Base-by-base conservation (phyloP, 2,329 filamentous ascomycete species). In the Thielaviopsis populi region DNA sequence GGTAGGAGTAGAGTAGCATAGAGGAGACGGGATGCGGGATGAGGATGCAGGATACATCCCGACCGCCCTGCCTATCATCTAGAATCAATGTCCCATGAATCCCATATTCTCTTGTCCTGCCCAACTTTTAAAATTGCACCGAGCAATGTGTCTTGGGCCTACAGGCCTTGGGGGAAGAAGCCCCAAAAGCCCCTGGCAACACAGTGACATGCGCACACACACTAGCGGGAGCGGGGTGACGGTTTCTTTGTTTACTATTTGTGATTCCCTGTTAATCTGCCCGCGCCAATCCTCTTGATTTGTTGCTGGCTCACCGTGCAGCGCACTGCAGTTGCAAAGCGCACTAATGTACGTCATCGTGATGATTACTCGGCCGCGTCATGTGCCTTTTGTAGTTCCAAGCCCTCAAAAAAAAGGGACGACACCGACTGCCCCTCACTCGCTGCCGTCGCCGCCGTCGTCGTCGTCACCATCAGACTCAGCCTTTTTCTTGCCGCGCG, bases 401-500 rank as follows among this genome's bases (percentile, higher is more conserved):
- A 30, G 10, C 37, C 15, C 24, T 50, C 10, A 17, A 8, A 56
- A 10, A 54, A 56, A 33, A 37, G 27, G 10, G 27, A n/a, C 13
- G 2, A n/a, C 1, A 24, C 13, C 17, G 27, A 33, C 1, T 37
- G 50, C 42, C 8, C n/a, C 33, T 60, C 42, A 62, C 13, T 59
- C 42, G 13, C 40, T 48, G 46, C 60, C 53, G 4, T 50, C 58
- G n/a, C n/a, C n/a, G n/a, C n/a, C n/a, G n/a, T n/a, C n/a, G n/a
- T n/a, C n/a, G n/a, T n/a, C n/a, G n/a, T n/a, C n/a, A n/a, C n/a
- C n/a, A 17, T 68, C 65, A 1, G 63, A 65, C 37, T 67, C 66
- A 11, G 43, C 61, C 61, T 68, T 69, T 53, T 63, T 68, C 67
- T 73, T 73, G 10, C 73, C 71, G 46, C 68, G 68, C 24, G 71